Conservation (phyloP, 495 filamentous ascomycete species). For the Tuber borchii region DNA sequence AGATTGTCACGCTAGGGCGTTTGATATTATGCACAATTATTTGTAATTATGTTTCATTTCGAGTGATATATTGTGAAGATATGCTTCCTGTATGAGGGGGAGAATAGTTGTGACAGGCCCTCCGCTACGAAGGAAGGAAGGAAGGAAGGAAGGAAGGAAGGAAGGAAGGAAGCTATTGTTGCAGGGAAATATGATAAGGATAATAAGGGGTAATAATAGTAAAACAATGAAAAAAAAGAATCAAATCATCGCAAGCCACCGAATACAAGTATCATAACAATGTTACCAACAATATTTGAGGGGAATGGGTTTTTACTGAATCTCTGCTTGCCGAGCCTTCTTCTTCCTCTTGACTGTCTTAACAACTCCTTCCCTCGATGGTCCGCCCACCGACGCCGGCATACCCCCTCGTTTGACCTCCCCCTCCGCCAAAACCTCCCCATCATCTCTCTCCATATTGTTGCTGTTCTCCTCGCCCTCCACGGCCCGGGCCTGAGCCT, state of each 20-base stretch:
- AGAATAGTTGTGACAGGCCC: background rate
- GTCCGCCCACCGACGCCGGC: background rate
- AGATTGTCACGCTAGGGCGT: background rate
- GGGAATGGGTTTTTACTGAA: constrained; percentile 19
- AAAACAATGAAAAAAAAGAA: background rate
- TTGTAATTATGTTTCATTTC: background rate
- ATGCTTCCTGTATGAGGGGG: background rate
- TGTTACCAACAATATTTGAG: background rate
- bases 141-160: background rate
- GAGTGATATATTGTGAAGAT: constrained; percentile 2
- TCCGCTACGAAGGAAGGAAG: background rate
- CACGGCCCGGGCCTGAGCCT: constrained; percentile 19
- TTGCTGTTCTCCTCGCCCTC: background rate
- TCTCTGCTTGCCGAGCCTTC: constrained; percentile 40
- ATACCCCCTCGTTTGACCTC: constrained; percentile 4
- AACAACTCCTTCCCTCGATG: constrained; percentile 11
- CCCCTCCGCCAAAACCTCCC: background rate
- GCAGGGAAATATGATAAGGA: background rate
- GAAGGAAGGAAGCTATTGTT: background rate
- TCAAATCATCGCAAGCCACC: background rate
- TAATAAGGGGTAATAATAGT: background rate
- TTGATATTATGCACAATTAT: background rate
- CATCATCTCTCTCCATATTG: background rate
- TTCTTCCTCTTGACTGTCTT: constrained; percentile 41
- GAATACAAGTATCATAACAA: background rate